Evolutionary conservation across 2,329 filamentous ascomycete species (phyloP), one percentile per base, ranked within the genome.

Genomic region (Chaetomiaceae sp.): DNA sequence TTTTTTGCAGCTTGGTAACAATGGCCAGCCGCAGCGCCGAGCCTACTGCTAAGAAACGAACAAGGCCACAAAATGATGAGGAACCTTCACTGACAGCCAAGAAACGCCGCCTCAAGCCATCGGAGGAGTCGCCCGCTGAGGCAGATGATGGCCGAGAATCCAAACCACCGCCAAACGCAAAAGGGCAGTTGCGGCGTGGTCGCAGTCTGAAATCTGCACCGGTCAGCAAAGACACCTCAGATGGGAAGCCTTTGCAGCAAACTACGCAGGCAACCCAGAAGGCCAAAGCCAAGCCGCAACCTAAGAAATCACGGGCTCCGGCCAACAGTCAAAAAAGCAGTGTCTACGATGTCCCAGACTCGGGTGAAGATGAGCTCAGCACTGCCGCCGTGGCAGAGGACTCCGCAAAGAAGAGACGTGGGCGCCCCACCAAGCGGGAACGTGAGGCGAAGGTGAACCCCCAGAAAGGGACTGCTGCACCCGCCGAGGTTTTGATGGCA

Each of bases 271-370:
- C 21, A 11, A 13, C 23, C 25, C 33, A 25, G n/a, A 18, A 27
- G 6, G 36, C 29, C 44, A 29, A 49, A n/a, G 42, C 34, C 25
- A 38, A 44, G n/a, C 14, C 11, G 18, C 52, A 33, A 21, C 34
- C 27, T 20, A 38, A 54, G 20, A 55, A 45, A 25, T 20, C 13
- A 3, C 47, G 36, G 36, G 6, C 44, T 16, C n/a, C 42, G 25
- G 20, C 25, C 27, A 34, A n/a, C 40, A 29, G 18, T 23, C 48
- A 41, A n/a, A 59, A 44, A 20, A 51, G 44, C 27, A 62, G 56
- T 33, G 52, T 60, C 30, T 66, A 62, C 49, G 63, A 66, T 32
- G 57, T 66, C 18, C 64, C 63, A 7, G 63, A 65, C 48, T 63
- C 61, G 13, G 57, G 37, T 2, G 57, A 59, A 34, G 61, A 62